Percentiles rank a stretch among this genome's conserved stretches.
phyloP scores from a whole-genome alignment of 2,329 filamentous ascomycete species.

The Exophiala calicioides region DNA sequence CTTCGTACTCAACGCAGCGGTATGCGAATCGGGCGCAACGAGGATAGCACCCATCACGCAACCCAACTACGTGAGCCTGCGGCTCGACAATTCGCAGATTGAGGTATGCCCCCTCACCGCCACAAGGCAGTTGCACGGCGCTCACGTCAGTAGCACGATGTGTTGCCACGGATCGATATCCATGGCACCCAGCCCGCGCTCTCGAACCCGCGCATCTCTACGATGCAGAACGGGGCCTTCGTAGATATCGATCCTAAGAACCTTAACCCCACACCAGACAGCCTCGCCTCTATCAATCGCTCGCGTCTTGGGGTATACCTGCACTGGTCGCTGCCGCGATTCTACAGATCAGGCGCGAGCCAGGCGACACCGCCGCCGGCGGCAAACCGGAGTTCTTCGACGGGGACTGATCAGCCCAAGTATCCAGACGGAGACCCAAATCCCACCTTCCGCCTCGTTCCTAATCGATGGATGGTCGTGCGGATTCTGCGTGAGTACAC shows the following conservation, averaged over 20 bases:
- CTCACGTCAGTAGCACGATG: constrained; percentile 43
- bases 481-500: constrained; percentile 35
- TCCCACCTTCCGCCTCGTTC: constrained; percentile 18
- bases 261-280: constrained; percentile 36
- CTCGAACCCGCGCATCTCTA: constrained; percentile 2
- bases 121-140: too few relatives aligned
- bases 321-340: constrained; percentile 45
- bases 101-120: too few relatives aligned
- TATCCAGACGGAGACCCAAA: background rate
- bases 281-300: constrained; percentile 34
- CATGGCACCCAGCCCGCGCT: constrained; percentile 38
- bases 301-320: constrained; percentile 47
- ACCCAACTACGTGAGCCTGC: constrained; percentile 50
- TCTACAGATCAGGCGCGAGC: constrained; percentile 38
- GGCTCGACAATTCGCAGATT: constrained; percentile 40
- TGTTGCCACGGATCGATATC: constrained; percentile 42
- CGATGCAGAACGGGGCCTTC: too few relatives aligned
- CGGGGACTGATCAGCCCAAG: too few relatives aligned
- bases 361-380: too few relatives aligned
- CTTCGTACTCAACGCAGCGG: constrained; percentile 35
- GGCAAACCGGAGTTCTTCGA: too few relatives aligned
- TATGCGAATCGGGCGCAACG: constrained; percentile 33
- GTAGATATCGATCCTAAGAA: too few relatives aligned
- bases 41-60: constrained; percentile 47
- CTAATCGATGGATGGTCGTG: constrained; percentile 43